Conservation (phyloP, 495 filamentous ascomycete genomes). For the Hyaloscypha variabilis region DNA sequence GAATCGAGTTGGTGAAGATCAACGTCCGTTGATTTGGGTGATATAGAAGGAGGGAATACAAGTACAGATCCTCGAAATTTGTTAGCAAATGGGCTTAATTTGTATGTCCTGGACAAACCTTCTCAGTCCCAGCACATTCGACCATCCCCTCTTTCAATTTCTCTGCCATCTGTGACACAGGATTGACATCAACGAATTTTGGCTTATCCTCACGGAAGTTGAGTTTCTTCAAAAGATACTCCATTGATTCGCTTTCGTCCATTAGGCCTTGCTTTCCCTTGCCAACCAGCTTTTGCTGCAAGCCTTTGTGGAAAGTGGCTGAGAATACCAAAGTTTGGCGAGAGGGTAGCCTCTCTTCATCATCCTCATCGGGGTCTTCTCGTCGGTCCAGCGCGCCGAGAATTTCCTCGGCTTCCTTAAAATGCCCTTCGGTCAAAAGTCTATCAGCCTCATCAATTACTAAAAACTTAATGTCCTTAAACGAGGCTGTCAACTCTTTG, state of each 20-base stretch:
- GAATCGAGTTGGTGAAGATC: slow-evolving; percentile 95
- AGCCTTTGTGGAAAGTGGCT: slow-evolving; percentile 86
- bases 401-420: slow-evolving; percentile 90
- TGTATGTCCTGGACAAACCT: slow-evolving; percentile 49
- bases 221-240: slow-evolving; percentile 87
- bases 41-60: slow-evolving; percentile 85
- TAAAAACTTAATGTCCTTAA: slow-evolving; percentile 68
- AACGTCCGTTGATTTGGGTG: slow-evolving; percentile 78
- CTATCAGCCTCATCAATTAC: slow-evolving; percentile 96
- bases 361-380: slow-evolving; percentile 40
- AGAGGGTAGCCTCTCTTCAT: slow-evolving; percentile 35
- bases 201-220: slow-evolving; percentile 75
- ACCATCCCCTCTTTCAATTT: slow-evolving; percentile 86
- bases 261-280: slow-evolving; percentile 60
- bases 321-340: slow-evolving; percentile 96
- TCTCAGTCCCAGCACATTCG: slow-evolving; percentile 90
- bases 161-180: slow-evolving; percentile 81
- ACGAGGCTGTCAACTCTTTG: slow-evolving; percentile 48
- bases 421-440: slow-evolving; percentile 88
- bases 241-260: slow-evolving; percentile 76
- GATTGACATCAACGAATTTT: slow-evolving; percentile 91
- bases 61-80: slow-evolving; percentile 73
- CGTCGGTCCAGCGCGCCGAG: slow-evolving; percentile 70
- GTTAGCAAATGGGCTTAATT: slow-evolving; percentile 11
- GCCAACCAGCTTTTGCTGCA: slow-evolving; percentile 87